phyloP scores from a whole-genome alignment of 2,329 filamentous ascomycete genomes.

The Xylariomycetidae sp. region DNA sequence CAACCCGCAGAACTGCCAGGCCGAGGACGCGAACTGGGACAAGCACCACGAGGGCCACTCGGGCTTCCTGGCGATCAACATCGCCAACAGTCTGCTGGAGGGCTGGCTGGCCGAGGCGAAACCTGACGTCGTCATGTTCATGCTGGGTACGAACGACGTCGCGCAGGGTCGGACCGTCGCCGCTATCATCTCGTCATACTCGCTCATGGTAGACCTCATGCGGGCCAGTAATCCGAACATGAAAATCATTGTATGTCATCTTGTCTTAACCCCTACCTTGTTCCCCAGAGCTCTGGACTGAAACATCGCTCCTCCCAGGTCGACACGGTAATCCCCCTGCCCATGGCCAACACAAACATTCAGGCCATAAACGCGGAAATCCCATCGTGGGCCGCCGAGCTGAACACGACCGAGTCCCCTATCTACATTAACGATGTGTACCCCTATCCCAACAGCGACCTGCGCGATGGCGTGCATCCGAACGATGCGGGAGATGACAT shows the following conservation, averaged over 20 bases:
- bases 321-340: slow-evolving; percentile 35
- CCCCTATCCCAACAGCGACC: slow-evolving; percentile 22
- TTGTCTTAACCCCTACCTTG: not conserved
- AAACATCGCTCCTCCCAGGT: slow-evolving; percentile 21
- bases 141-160: slow-evolving; percentile 43
- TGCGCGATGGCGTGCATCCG: slow-evolving; percentile 37
- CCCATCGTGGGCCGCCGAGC: slow-evolving; percentile 30
- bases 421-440: slow-evolving; percentile 36
- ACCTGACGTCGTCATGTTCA: slow-evolving; percentile 40
- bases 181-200: slow-evolving; percentile 35
- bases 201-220: slow-evolving; percentile 33
- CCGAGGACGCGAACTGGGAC: slow-evolving; percentile 29
- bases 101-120: slow-evolving; percentile 32
- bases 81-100: slow-evolving; percentile 35
- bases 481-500: slow-evolving; percentile 30
- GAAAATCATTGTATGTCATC: slow-evolving; percentile 34
- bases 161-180: slow-evolving; percentile 22
- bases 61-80: slow-evolving; percentile 38
- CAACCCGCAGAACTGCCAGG: slow-evolving; percentile 32
- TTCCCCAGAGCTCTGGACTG: not conserved
- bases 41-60: slow-evolving; percentile 40
- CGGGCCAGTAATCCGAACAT: slow-evolving; percentile 31
- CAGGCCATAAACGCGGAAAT: slow-evolving; percentile 32
- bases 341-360: slow-evolving; percentile 23
- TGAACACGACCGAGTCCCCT: slow-evolving; percentile 33